A percentile compares a stretch with the other conserved stretches of the same genome.
Conservation (phyloP, 2,329 filamentous ascomycete species). For the Nemania diffusa region DNA sequence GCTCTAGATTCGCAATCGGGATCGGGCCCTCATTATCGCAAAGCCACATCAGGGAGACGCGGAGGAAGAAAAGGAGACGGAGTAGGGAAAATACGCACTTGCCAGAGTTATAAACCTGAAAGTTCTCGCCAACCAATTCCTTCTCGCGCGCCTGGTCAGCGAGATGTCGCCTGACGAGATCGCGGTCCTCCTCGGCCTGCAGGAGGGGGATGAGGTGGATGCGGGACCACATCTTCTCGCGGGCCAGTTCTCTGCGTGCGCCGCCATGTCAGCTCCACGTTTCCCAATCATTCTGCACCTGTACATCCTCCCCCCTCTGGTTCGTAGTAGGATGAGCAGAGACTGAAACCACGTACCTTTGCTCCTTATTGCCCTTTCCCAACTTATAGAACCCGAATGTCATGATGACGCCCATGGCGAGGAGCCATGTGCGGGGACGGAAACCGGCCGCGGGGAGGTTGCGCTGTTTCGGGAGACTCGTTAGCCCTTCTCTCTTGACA, state of each 20-base stretch:
- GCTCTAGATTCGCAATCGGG: not conserved
- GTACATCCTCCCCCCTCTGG: not conserved
- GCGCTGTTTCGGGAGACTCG: conserved; percentile 63
- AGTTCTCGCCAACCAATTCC: conserved; percentile 85
- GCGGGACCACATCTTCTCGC: conserved; percentile 98
- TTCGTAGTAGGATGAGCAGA: not conserved
- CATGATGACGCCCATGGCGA: conserved; percentile 82
- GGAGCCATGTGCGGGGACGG: conserved; percentile 80
- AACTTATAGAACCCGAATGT: conserved; percentile 90
- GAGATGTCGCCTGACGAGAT: conserved; percentile 86
- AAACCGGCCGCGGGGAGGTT: conserved; percentile 94
- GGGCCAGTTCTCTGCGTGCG: conserved; percentile 79
- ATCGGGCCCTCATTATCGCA: not conserved
- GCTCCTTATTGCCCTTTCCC: conserved; percentile 84
- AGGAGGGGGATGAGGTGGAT: conserved; percentile 94
- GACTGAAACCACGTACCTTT: conserved; percentile 69
- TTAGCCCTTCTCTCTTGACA: conserved; percentile 5
- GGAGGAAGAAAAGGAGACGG: conserved; percentile 14
- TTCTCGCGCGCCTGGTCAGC: conserved; percentile 92
- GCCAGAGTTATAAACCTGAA: conserved; percentile 87
- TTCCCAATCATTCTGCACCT: not conserved
- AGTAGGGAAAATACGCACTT: conserved; percentile 69
- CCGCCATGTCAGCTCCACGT: conserved; percentile 5
- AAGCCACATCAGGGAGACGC: not conserved
- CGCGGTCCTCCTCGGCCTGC: conserved; percentile 96